phyloP scores from a whole-genome alignment of 2,329 filamentous ascomycete species.

The Curvularia hawaiiensis region DNA sequence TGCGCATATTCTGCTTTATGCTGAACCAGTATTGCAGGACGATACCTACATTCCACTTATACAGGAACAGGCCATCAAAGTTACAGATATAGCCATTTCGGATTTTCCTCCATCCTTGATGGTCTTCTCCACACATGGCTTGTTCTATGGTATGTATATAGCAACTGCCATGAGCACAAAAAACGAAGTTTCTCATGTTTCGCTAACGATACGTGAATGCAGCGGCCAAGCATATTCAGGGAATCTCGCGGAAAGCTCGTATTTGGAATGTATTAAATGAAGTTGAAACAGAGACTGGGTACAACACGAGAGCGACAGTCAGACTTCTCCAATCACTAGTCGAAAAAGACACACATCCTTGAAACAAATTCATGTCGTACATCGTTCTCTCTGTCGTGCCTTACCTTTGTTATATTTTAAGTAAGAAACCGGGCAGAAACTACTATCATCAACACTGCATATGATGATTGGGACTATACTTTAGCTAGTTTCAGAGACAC shows the following conservation, averaged over 20 bases:
- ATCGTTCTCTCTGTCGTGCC: not conserved
- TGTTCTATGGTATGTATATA: conserved; percentile 36
- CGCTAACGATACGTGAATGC: not conserved
- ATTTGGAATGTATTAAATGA: conserved; percentile 42
- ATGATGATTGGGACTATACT: not conserved
- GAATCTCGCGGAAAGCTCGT: conserved; percentile 39
- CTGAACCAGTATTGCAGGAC: conserved; percentile 38
- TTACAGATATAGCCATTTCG: conserved; percentile 40
- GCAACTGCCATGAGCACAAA: no score
- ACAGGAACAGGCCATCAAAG: conserved; percentile 38
- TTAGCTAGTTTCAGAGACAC: not conserved
- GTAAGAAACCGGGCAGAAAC: not conserved
- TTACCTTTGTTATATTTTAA: not conserved
- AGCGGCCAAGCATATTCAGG: conserved; percentile 45
- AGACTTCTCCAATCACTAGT: conserved; percentile 35
- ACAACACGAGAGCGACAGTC: conserved; percentile 36
- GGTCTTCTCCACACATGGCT: conserved; percentile 40
- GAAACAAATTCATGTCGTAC: not conserved
- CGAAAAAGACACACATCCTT: conserved; percentile 14
- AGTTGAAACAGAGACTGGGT: conserved; percentile 40
- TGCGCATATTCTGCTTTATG: conserved; percentile 38
- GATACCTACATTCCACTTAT: conserved; percentile 32
- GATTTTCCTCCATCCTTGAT: conserved; percentile 41
- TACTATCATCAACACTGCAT: not conserved
- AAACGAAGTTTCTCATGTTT: not conserved